Conservation (phyloP, 169 alveolate species). For the Besnoitia besnoiti region DNA sequence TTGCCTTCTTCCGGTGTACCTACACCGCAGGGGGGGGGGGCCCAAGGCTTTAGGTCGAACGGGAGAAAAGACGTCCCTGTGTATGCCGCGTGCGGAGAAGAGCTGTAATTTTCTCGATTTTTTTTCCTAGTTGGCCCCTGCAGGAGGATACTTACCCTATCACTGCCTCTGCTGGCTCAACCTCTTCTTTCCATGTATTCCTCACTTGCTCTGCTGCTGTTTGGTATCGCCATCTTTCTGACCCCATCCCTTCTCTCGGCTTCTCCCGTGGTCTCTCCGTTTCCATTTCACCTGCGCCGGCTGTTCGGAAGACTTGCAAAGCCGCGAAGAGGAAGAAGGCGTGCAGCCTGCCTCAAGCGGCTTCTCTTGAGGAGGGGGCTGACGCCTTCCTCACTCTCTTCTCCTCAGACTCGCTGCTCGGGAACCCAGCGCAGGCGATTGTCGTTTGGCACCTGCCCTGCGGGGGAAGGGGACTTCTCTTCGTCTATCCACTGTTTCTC, state of each 20-base stretch:
- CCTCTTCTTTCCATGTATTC: background rate
- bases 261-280: background rate
- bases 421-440: too few species aligned
- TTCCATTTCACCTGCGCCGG: too few species aligned
- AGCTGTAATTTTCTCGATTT: background rate
- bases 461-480: too few species aligned
- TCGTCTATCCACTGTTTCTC: too few species aligned
- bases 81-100: too few species aligned
- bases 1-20: too few species aligned
- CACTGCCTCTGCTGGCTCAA: background rate
- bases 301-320: background rate
- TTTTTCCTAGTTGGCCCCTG: background rate
- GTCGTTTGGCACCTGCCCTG: too few species aligned
- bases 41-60: too few species aligned
- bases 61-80: too few species aligned
- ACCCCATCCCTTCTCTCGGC: background rate
- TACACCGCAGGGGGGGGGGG: too few species aligned
- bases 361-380: background rate
- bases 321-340: background rate
- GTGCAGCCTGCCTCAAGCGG: background rate
- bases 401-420: too few species aligned
- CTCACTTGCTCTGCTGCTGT: background rate
- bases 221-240: background rate
- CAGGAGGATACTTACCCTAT: too few species aligned
- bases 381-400: background rate